A percentile compares a stretch with the other conserved stretches of the same genome.
These are phyloP conservation scores for Geotrichum reessii DNA, from an alignment of 1,139 yeast genomes.

Conservation along the genomic window DNA sequence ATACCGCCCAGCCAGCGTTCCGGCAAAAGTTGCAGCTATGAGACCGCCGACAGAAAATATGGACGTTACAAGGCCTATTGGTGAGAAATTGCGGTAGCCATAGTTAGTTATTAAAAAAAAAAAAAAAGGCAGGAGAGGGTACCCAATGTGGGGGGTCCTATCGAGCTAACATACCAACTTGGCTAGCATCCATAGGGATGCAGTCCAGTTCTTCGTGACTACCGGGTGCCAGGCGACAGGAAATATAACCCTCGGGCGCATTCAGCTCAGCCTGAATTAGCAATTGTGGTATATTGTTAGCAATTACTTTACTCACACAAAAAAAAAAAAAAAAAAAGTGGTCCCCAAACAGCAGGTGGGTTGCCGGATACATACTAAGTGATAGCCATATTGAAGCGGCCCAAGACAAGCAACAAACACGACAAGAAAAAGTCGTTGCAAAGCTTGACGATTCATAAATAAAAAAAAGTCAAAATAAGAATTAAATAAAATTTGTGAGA, in stretches of 20 bases:
- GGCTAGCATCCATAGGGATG: constrained; percentile 55
- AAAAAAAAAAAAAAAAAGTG: not conserved
- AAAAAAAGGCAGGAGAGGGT: not conserved
- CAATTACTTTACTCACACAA: not conserved
- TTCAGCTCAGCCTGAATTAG: constrained; percentile 59
- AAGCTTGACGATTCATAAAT: constrained; percentile 8
- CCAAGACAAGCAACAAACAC: constrained; percentile 50
- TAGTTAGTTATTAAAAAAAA: not conserved
- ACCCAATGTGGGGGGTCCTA: not conserved
- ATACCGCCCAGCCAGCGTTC: constrained; percentile 54
- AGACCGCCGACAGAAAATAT: constrained; percentile 84
- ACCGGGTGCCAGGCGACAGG: constrained; percentile 40
- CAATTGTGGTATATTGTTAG: not conserved
- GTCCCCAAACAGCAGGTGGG: not conserved
- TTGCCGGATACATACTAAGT: constrained; percentile 45
- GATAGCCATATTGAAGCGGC: constrained; percentile 82
- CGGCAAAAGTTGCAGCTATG: constrained; percentile 68
- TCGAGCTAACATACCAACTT: constrained; percentile 50
- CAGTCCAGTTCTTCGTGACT: constrained; percentile 41
- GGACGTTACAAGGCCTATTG: constrained; percentile 51
- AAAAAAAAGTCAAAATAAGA: not conserved
- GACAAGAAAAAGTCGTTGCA: constrained; percentile 7
- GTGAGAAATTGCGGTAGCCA: not conserved
- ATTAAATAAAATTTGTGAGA: not conserved
- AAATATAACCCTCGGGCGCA: constrained; percentile 66